A percentile compares a stretch with the other conserved stretches of the same genome.
These are phyloP conservation scores for Epichloe glyceriae DNA, from an alignment of 2,329 filamentous ascomycete species.

Conservation along the genomic window DNA sequence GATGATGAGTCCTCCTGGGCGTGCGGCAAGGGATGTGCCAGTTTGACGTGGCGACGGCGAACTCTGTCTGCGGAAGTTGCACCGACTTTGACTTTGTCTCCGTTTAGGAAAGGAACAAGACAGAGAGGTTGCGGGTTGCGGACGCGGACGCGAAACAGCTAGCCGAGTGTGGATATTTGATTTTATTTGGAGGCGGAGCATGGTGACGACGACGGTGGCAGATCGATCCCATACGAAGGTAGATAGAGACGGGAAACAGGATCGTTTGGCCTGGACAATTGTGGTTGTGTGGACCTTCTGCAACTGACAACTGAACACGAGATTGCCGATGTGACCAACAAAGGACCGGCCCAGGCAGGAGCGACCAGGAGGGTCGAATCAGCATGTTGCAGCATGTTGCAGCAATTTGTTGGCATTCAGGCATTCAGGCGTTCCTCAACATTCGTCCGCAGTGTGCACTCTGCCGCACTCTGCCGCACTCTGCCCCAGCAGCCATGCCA, in stretches of 20 bases:
- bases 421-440: too few species aligned
- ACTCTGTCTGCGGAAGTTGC: neutral
- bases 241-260: neutral
- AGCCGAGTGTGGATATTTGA: neutral
- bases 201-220: neutral
- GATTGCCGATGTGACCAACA: too few species aligned
- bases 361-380: too few species aligned
- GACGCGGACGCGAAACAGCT: neutral
- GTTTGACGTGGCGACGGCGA: neutral
- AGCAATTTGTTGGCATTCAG: too few species aligned
- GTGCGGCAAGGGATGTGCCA: neutral
- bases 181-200: neutral
- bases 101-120: too few species aligned
- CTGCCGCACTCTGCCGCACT: too few species aligned
- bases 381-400: too few species aligned
- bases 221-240: neutral
- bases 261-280: neutral
- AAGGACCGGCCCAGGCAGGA: too few species aligned
- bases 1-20: neutral
- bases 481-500: too few species aligned
- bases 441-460: too few species aligned
- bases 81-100: neutral
- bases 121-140: neutral
- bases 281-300: neutral
- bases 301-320: neutral